phyloP scores from a whole-genome alignment of 2,329 filamentous ascomycete species.

The Xylariaceae sp. region DNA sequence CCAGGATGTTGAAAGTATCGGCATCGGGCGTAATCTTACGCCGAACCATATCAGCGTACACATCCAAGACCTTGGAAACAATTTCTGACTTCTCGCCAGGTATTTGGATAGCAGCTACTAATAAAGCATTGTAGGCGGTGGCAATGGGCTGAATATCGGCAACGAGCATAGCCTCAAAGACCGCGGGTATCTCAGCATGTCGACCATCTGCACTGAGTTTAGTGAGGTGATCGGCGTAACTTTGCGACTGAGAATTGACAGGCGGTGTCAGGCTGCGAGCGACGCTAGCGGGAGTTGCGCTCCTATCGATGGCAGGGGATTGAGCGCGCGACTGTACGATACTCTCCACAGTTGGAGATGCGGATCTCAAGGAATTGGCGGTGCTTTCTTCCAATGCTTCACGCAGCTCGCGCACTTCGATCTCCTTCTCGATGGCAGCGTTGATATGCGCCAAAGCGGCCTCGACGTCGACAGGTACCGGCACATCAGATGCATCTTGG shows the following conservation, averaged over 20 bases:
- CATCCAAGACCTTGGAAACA: constrained; percentile 85
- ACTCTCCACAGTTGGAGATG: constrained; percentile 36
- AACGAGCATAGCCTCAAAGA: constrained; percentile 86
- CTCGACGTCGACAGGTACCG: constrained; percentile 45
- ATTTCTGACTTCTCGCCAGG: constrained; percentile 76
- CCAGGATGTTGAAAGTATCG: constrained; percentile 82
- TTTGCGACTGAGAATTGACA: constrained; percentile 59
- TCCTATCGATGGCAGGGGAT: constrained; percentile 40
- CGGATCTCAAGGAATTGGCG: constrained; percentile 33
- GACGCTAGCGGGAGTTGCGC: constrained; percentile 42
- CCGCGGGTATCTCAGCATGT: constrained; percentile 82
- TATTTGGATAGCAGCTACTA: constrained; percentile 79
- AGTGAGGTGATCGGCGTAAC: constrained; percentile 74
- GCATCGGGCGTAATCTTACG: constrained; percentile 77
- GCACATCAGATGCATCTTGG: constrained; percentile 31
- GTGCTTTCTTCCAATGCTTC: constrained; percentile 27
- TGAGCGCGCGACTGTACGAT: constrained; percentile 37
- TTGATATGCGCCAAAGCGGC: constrained; percentile 76
- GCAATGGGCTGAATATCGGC: constrained; percentile 77
- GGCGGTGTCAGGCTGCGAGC: constrained; percentile 59
- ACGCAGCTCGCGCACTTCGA: constrained; percentile 33
- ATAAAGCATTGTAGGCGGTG: constrained; percentile 85
- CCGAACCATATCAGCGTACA: constrained; percentile 94
- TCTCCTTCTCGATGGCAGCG: constrained; percentile 77
- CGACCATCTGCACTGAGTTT: constrained; percentile 67